These are phyloP conservation scores for Irpex rosettiformis DNA, from an alignment of 1,284 basidiomycete species.

Conservation along the genomic window DNA sequence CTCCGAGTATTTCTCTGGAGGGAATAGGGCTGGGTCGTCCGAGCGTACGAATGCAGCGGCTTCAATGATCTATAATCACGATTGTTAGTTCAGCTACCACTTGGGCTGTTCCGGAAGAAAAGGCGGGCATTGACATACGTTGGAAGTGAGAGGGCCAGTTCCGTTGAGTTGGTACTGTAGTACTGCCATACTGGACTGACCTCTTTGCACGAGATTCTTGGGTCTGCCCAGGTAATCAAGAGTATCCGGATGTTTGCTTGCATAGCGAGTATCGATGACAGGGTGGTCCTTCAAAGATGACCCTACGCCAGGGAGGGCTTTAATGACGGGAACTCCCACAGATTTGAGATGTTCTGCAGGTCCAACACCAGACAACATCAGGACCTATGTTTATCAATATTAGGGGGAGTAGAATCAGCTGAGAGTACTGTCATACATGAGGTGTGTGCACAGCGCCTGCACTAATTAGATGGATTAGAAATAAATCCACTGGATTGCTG, in stretches of 20 bases:
- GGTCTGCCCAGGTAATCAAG: constrained; percentile 40
- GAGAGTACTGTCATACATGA: constrained; percentile 34
- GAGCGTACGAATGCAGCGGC: constrained; percentile 55
- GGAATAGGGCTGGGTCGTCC: constrained; percentile 51
- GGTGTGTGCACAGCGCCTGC: constrained; percentile 64
- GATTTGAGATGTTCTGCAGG: constrained; percentile 48
- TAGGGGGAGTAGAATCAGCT: background rate
- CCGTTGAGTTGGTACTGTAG: constrained; percentile 41
- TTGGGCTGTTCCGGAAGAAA: background rate
- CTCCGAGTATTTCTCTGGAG: constrained; percentile 32
- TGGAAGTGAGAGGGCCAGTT: constrained; percentile 48
- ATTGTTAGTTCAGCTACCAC: background rate
- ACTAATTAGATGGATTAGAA: constrained; percentile 31
- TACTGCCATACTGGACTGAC: constrained; percentile 34
- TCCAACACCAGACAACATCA: constrained; percentile 71
- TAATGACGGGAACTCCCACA: constrained; percentile 46
- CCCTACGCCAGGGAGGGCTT: constrained; percentile 30
- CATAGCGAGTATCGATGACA: constrained; percentile 44
- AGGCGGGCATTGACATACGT: constrained; percentile 37
- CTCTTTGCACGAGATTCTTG: constrained; percentile 28
- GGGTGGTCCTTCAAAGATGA: constrained; percentile 58
- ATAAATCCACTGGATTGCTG: background rate
- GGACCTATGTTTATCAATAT: constrained; percentile 39
- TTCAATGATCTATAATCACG: constrained; percentile 46
- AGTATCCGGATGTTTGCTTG: constrained; percentile 44